Conservation (phyloP, 352 stramenopile genomes). For the Pythium scleroteichum region DNA sequence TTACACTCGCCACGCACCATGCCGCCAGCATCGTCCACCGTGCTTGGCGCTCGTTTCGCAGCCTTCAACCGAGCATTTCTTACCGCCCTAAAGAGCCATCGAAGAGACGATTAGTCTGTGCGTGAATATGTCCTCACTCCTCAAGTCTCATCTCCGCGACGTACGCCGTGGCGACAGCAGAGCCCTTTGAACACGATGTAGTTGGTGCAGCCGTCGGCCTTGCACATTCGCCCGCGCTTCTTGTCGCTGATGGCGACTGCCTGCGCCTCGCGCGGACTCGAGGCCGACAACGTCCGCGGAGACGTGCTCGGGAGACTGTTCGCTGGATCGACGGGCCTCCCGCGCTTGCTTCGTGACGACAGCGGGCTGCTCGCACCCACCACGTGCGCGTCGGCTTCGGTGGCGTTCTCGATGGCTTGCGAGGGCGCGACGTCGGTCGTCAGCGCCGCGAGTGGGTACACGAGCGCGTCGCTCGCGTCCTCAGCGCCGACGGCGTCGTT, state of each 20-base stretch:
- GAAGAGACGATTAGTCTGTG: neutral
- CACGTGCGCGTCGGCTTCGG: too few relatives aligned
- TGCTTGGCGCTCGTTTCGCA: slow-evolving; percentile 42
- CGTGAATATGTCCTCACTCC: too few relatives aligned
- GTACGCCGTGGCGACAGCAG: slow-evolving; percentile 45
- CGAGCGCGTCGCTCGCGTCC: too few relatives aligned
- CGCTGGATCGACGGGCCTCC: too few relatives aligned
- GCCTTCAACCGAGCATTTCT: slow-evolving; percentile 40
- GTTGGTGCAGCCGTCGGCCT: slow-evolving; percentile 34
- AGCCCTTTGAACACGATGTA: slow-evolving; percentile 45
- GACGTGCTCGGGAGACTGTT: too few relatives aligned
- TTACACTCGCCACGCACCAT: slow-evolving; percentile 25
- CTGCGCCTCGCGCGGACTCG: neutral
- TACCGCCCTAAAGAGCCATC: slow-evolving; percentile 33
- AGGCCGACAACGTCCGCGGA: neutral
- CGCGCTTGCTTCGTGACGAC: too few relatives aligned
- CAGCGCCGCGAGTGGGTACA: too few relatives aligned
- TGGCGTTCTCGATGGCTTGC: too few relatives aligned
- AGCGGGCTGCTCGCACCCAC: too few relatives aligned
- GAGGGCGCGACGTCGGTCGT: too few relatives aligned
- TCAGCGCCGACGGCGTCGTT: neutral
- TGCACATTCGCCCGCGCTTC: slow-evolving; percentile 27
- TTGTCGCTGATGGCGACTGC: neutral
- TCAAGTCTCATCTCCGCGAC: too few relatives aligned
- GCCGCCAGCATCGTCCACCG: slow-evolving; percentile 46